Evolutionary conservation across 306 rosid genomes (phyloP), one percentile per base, ranked within the genome.

Genomic region (Cucumis cinereus): DNA sequence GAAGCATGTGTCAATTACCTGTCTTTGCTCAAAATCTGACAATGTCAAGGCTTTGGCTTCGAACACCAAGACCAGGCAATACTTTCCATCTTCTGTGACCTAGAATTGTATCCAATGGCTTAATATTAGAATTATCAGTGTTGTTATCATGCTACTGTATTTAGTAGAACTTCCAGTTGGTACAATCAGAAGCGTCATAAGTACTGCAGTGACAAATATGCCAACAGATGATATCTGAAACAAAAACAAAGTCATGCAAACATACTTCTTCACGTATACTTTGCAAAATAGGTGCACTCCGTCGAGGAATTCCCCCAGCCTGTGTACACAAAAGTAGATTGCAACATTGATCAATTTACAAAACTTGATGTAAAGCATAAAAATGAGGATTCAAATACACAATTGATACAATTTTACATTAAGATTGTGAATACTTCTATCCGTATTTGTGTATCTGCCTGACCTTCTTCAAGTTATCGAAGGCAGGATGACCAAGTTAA

Each of bases 251-350:
- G 77, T 77, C 74, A 62, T 78, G 78, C 70, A 80, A 59, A 55
- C 88, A 22, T 87, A 94, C 98, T 82, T 94, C 98, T 91, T 94
- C 98, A 30, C 96, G 96, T 75, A 94, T 84, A 76, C 30, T 78
- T 79, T 90, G 84, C 53, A 94, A 87, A 77, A 85, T 71, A 15
- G 97, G 98, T 8, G 96, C 98, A 77, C 88, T 89, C 84, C 98
- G 88, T 85, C 98, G 86, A 22, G 98, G 90, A 80, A 91, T 89
- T 79, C 99, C 99, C 36, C 90, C 96, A 77, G 95, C 95, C 99
- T 91, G 83, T 71, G 26, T 19, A 49, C 10, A 16, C 54, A 63
- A 79, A 85, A 73, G 62, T 47, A 76, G 72, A 83, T 55, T 16
- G 83, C 60, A 77, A 23, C 23, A 57, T 62, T 52, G 11, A 33